Base-by-base conservation (phyloP, 805 yeast species). In the Wickerhamiella australiensis region DNA sequence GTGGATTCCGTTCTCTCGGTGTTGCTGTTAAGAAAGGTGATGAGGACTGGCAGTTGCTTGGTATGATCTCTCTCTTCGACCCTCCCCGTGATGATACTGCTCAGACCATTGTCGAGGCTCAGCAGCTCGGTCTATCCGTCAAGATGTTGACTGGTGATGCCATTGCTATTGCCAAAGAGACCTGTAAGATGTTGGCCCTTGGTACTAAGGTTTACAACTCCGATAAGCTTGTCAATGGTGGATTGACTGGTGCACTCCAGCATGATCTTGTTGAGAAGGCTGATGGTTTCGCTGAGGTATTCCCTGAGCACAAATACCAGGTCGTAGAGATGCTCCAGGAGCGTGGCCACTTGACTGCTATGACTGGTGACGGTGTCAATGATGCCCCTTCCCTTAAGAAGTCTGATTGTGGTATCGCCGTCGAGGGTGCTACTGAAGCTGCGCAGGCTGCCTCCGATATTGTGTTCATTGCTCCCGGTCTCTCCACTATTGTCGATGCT, bases 351-450 rank as follows among this genome's bases (percentile, higher is more conserved):
- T 78, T 86, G 74, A 94, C 87, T 74, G 96, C 95, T 72, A 86
- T 86, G 96, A 86, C 96, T 77, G 96, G 96, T 83, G 96, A 86
- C 69, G 96, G 96, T 85, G 95, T 86, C 68, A 86, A 86, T 77
- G 96, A 86, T 74, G 95, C 95, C 64, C 96, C 96, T 65, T 86
- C 95, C 58, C 79, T 86, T 74, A 86, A 86, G 86, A 86, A 86
- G 79, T 94, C 94, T 65, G 87, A 80, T 68, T 79, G 84, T 64
- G 96, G 96, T 83, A 86, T 86, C 76, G 95, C 96, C 67, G 95
- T 86, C 70, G 95, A 86, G 76, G 95, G 95, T 81, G 88, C 95
- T 65, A 83, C 95, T 61, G 95, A 85, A 75, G 90, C 94, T 71
- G 95, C 95, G 60, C 80, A 92, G 76, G 85, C 94, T 64, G 95